A percentile compares a stretch with the other conserved stretches of the same genome.
phyloP scores from a whole-genome alignment of 306 rosid species.

The Medicago ruthenica region DNA sequence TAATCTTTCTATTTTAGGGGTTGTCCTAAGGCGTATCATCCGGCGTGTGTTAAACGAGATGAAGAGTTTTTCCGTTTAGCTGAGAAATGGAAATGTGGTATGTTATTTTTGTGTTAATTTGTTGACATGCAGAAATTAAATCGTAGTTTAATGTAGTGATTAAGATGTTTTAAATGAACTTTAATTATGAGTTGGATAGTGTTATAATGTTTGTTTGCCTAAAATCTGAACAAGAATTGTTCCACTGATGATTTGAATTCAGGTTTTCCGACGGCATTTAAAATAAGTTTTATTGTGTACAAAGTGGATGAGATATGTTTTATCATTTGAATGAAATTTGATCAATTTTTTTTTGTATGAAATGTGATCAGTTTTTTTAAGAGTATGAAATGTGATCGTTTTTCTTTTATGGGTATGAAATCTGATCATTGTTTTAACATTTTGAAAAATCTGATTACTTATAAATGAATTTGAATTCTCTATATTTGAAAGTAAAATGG shows the following conservation, averaged over 20 bases:
- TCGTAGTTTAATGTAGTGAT: not conserved
- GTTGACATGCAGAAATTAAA: not conserved
- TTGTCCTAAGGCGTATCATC: constrained; percentile 98
- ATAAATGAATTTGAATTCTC: not conserved
- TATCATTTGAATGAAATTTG: not conserved
- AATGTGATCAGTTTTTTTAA: not conserved
- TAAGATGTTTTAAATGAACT: not conserved
- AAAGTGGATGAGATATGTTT: not conserved
- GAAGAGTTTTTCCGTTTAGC: constrained; percentile 83
- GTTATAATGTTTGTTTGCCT: not conserved
- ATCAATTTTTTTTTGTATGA: not conserved
- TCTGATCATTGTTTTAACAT: not conserved
- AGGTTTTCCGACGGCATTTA: too few species aligned
- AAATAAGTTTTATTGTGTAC: not conserved
- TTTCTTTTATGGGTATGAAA: not conserved
- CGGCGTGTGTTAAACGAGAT: constrained; percentile 85
- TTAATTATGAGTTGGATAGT: not conserved
- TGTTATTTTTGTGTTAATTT: constrained; percentile 31
- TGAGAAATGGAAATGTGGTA: constrained; percentile 98
- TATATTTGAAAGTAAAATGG: not conserved
- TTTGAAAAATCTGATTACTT: not conserved
- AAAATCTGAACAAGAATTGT: too few species aligned
- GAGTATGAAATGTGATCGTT: not conserved
- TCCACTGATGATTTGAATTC: too few species aligned
- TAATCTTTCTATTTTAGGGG: constrained; percentile 55